Evolutionary conservation across 305 asterid genomes (phyloP), one percentile per base, ranked within the genome.

Genomic region (Solanum hybrid): DNA sequence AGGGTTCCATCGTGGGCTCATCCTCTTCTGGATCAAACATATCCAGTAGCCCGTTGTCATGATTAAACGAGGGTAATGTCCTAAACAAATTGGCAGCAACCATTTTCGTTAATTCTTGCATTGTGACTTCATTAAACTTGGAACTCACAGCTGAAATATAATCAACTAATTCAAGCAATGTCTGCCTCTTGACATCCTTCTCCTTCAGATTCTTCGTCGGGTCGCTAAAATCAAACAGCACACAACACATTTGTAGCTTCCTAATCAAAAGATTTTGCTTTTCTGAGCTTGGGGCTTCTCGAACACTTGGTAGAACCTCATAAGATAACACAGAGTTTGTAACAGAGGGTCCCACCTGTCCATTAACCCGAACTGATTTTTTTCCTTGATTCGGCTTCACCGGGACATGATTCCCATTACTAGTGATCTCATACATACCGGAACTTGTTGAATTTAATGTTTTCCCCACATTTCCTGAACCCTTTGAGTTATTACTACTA

Each of bases 11-110:
- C 11, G 87, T 76, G 9, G 93, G 93, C 80, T 93, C 94, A 61
- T 92, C 93, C 36, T 93, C 93, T 67, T 93, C 94, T 6, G 92
- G 92, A 39, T 93, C 94, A 92, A 86, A 92, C 67, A 90, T 90
- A 86, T 92, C 93, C 18, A 87, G 88, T 34, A 89, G 69, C 89
- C 89, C 88, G 57, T 31, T 88, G 10, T 91, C 93, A 35, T 87
- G 93, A 91, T 91, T 91, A 37, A 88, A 35, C 1, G 91, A 89
- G 33, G 90, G 92, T 22, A 93, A 90, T 3, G 91, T 42, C 82
- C 93, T 90, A 89, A 93, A 93, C 90, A 93, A 89, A 92, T 93
- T 93, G 35, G 84, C 90, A 8, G 91, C 92, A 10, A 92, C 91
- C 94, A 93, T 92, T 84, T 91, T 92, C 0, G 91, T 81, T 80